phyloP scores from a whole-genome alignment of 805 yeast species.

The Wickerhamomyces ciferrii region DNA sequence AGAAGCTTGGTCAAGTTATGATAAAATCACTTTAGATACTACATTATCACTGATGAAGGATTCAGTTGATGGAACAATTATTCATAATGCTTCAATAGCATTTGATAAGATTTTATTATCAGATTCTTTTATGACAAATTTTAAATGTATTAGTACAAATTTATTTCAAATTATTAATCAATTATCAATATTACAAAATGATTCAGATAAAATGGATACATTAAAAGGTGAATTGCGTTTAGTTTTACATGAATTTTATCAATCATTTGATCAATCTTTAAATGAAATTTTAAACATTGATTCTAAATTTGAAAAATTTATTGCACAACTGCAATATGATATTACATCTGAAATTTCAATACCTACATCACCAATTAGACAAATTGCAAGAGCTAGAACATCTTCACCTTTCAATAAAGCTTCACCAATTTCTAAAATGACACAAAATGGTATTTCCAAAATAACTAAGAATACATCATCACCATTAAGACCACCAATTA shows the following conservation, averaged over 20 bases:
- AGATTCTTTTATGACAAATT: slow-evolving; percentile 19
- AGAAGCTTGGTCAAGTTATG: slow-evolving; percentile 50
- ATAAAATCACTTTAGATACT: slow-evolving; percentile 35
- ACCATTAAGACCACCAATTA: slow-evolving; percentile 5
- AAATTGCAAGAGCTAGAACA: slow-evolving; percentile 14
- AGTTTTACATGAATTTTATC: slow-evolving; percentile 13
- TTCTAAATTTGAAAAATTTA: slow-evolving; percentile 30
- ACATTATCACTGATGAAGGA: slow-evolving; percentile 39
- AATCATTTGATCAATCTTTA: slow-evolving; percentile 21
- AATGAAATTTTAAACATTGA: slow-evolving; percentile 27
- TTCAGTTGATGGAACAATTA: slow-evolving; percentile 45
- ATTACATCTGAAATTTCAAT: slow-evolving; percentile 16
- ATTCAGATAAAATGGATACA: slow-evolving; percentile 7
- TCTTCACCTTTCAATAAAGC: slow-evolving; percentile 16
- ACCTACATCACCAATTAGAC: slow-evolving; percentile 21
- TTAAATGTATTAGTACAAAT: slow-evolving; percentile 11
- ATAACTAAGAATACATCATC: slow-evolving; percentile 11
- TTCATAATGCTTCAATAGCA: slow-evolving; percentile 49
- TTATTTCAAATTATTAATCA: slow-evolving; percentile 11
- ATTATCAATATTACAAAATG: slow-evolving; percentile 8
- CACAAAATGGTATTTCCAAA: slow-evolving; percentile 12
- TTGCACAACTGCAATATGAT: slow-evolving; percentile 15
- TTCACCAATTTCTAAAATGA: slow-evolving; percentile 17
- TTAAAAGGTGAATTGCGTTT: slow-evolving; percentile 13
- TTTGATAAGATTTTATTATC: slow-evolving; percentile 41